Percentiles rank a stretch among this genome's conserved stretches.
phyloP scores from a whole-genome alignment of 2,329 filamentous ascomycete species.

The Westerdykella aurantiaca region DNA sequence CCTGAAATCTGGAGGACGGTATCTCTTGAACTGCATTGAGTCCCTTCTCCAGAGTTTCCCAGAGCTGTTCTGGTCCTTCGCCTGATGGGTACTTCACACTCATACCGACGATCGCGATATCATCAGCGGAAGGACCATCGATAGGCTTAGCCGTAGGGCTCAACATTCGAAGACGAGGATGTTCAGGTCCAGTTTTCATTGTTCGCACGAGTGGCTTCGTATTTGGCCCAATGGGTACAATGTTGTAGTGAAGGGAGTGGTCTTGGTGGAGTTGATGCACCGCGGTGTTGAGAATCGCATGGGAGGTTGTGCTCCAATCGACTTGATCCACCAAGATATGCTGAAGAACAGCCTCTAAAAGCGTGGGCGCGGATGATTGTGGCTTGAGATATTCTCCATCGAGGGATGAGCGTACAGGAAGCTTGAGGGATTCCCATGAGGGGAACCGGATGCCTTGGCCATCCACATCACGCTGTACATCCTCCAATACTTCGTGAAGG shows the following conservation, averaged over 20 bases:
- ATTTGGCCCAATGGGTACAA: too few species aligned
- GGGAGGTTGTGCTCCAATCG: not conserved
- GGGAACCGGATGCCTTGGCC: not conserved
- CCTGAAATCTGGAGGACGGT: not conserved
- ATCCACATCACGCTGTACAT: not conserved
- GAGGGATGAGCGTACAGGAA: not conserved
- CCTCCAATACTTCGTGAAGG: not conserved
- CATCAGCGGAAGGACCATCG: not conserved
- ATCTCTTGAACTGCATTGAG: not conserved
- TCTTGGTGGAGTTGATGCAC: too few species aligned
- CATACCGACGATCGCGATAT: slow-evolving; percentile 1
- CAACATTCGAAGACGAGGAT: too few species aligned
- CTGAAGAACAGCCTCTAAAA: too few species aligned
- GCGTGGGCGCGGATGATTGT: too few species aligned
- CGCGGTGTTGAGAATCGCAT: too few species aligned
- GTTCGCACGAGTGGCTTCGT: too few species aligned
- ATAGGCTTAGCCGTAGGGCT: not conserved
- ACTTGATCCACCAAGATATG: not conserved
- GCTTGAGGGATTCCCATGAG: not conserved
- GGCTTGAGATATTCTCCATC: not conserved
- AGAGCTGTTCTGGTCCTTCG: not conserved
- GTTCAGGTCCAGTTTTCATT: too few species aligned
- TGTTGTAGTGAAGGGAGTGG: too few species aligned
- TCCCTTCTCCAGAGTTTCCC: not conserved
- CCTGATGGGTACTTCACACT: not conserved